Evolutionary conservation across 495 filamentous ascomycete genomes (phyloP).

Genomic region (Aspergillus biplanus): DNA sequence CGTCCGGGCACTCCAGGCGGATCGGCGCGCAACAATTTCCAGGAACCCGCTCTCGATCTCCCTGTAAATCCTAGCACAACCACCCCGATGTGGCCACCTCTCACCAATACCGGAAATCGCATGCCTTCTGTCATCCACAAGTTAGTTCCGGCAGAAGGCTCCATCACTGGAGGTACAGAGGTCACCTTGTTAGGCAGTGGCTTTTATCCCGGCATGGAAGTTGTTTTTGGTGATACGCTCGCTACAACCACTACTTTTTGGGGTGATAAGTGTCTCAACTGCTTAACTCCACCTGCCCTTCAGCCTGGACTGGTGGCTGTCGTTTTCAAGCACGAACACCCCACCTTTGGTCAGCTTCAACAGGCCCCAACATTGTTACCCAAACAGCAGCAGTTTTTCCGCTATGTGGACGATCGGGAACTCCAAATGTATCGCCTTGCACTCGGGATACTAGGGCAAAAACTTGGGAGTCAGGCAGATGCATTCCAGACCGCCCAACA

Average conservation of each 20-base stretch:
- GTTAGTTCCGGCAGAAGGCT: slow-evolving; percentile 80
- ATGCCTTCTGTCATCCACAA: slow-evolving; percentile 69
- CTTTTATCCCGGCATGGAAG: slow-evolving; percentile 79
- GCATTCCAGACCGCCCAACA: slow-evolving; percentile 54
- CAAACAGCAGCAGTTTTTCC: slow-evolving; percentile 66
- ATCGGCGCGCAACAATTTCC: slow-evolving; percentile 50
- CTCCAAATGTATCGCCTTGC: slow-evolving; percentile 61
- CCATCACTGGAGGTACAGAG: slow-evolving; percentile 79
- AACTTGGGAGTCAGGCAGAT: slow-evolving; percentile 53
- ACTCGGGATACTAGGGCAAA: slow-evolving; percentile 51
- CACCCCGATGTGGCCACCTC: slow-evolving; percentile 45
- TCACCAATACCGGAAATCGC: slow-evolving; percentile 44
- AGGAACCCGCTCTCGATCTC: slow-evolving; percentile 40
- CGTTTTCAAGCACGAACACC: slow-evolving; percentile 67
- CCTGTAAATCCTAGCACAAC: slow-evolving; percentile 37
- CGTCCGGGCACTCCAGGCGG: slow-evolving; percentile 48
- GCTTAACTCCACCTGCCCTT: slow-evolving; percentile 74
- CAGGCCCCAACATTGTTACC: slow-evolving; percentile 50
- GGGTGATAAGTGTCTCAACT: slow-evolving; percentile 82
- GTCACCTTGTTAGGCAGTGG: slow-evolving; percentile 80
- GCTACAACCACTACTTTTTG: slow-evolving; percentile 84
- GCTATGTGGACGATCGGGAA: slow-evolving; percentile 79
- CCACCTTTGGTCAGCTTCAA: slow-evolving; percentile 50
- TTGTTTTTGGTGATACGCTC: slow-evolving; percentile 79
- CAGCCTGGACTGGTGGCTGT: slow-evolving; percentile 74